These are phyloP conservation scores for Euphrasia confusa DNA, from an alignment of 257 asterid species.

Conservation along the genomic window DNA sequence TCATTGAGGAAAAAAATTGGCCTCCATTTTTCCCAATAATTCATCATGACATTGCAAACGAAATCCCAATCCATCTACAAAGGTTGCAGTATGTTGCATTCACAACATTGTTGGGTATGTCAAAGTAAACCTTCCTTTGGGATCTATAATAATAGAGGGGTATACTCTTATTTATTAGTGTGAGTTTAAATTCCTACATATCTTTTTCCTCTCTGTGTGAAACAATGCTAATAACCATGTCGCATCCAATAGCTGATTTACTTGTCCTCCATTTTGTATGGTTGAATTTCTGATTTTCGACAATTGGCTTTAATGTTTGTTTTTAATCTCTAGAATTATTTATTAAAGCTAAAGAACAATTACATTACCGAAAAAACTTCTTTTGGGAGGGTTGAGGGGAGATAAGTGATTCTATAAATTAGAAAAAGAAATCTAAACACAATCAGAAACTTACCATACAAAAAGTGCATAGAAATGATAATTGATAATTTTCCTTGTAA, in stretches of 20 bases:
- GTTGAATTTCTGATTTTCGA: not conserved
- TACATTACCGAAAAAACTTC: not conserved
- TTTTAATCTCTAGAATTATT: no score
- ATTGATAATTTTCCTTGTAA: not conserved
- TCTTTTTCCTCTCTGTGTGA: not conserved
- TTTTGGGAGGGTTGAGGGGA: not conserved
- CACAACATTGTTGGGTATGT: slow-evolving; percentile 46
- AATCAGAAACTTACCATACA: no score
- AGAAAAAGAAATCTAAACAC: no score
- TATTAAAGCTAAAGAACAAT: not conserved
- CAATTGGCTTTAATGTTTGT: not conserved
- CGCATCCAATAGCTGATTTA: no score
- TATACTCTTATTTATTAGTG: no score
- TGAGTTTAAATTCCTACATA: no score
- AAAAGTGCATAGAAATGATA: not conserved
- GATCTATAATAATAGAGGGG: no score
- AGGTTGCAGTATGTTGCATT: slow-evolving; percentile 91
- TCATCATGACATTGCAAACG: slow-evolving; percentile 93
- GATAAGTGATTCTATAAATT: no score
- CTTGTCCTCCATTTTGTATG: not conserved
- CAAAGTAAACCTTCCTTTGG: no score
- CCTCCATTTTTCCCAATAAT: slow-evolving; percentile 97
- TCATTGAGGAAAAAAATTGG: slow-evolving; percentile 88
- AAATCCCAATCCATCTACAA: slow-evolving; percentile 95
- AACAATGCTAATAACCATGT: not conserved